These are phyloP conservation scores for Chalara sp. DNA, from an alignment of 2,329 filamentous ascomycete species.

Conservation along the genomic window DNA sequence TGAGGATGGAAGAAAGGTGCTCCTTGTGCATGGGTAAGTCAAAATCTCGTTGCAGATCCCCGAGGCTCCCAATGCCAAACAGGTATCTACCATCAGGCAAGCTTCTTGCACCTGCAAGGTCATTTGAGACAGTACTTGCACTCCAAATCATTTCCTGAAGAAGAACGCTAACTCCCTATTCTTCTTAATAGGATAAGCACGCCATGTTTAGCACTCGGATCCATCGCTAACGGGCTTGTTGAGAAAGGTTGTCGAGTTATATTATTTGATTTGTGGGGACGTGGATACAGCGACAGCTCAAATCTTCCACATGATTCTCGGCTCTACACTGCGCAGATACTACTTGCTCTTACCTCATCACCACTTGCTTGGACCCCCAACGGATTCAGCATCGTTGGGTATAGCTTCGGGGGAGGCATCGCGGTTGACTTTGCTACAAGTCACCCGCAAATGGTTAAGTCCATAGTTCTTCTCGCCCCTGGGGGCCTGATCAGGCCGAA, in stretches of 20 bases:
- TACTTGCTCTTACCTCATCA: constrained; percentile 47
- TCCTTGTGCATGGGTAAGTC: constrained; percentile 62
- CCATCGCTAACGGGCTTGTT: constrained; percentile 59
- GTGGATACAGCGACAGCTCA: constrained; percentile 66
- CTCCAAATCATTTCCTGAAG: too few species aligned
- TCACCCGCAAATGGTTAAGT: constrained; percentile 61
- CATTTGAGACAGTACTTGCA: too few species aligned
- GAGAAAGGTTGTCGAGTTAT: constrained; percentile 67
- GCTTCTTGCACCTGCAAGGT: too few species aligned
- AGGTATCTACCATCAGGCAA: too few species aligned
- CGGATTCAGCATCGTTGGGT: constrained; percentile 68
- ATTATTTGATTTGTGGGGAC: constrained; percentile 71
- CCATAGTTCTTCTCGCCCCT: constrained; percentile 71
- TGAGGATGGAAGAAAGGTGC: constrained; percentile 59
- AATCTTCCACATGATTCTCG: constrained; percentile 53
- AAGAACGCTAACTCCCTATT: too few species aligned
- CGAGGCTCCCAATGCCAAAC: too few species aligned
- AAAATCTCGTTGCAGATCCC: too few species aligned
- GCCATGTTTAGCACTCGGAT: constrained; percentile 62
- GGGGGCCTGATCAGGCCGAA: constrained; percentile 61
- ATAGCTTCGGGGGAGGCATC: constrained; percentile 74
- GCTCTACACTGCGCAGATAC: constrained; percentile 60
- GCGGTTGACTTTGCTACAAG: constrained; percentile 62
- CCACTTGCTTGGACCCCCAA: constrained; percentile 43
- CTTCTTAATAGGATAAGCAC: constrained; percentile 52